Evolutionary conservation across 2,329 filamentous ascomycete genomes (phyloP), one percentile per base, ranked within the genome.

Genomic region (Allantophomopsis lycopodina): DNA sequence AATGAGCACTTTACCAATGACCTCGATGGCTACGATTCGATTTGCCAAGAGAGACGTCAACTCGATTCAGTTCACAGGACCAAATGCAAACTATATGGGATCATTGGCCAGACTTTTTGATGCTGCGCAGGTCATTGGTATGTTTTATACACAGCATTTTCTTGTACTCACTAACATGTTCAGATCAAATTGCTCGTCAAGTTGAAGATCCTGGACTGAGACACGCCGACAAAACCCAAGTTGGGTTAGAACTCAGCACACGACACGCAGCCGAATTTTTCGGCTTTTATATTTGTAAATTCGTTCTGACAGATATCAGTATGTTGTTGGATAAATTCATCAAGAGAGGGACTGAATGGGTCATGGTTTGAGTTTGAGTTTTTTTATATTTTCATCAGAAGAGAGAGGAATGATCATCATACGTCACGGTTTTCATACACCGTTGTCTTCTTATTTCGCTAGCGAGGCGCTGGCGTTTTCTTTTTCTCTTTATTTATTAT

Each of bases 191-290:
- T 58, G 86, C 88, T 39, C 83, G 89, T 48, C 89, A 95, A 65
- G 87, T 95, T 36, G 89, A 95, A 56, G 89, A 96, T 55, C 89
- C 89, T 5, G 89, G 89, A 8, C 72, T 96, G 40, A 83, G 84
- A 50, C 85, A 91, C 60, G 87, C 86, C 14, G 89, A 88, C 50
- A 87, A 86, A 53, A 96, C 91, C 7, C 88, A 95, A 55, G 88
- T 98, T 39, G 91, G 91, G 8, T 73, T 98, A 28, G 91, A 98
- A 61, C 72, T 98, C 32, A 91, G 86, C 56, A 87, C 87, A 30
- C 76, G 89, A 32, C 89, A 95, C 58, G 91, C 89, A 7, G 85
- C 89, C 28, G 91, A 98, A 60, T 98, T 98, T 61, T 98, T 98
- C 58, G 88, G 82, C 13, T 95, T 98, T 60, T 96, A 91, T 58